phyloP scores from a whole-genome alignment of 1,284 basidiomycete genomes.

The Volvariella surrecta region DNA sequence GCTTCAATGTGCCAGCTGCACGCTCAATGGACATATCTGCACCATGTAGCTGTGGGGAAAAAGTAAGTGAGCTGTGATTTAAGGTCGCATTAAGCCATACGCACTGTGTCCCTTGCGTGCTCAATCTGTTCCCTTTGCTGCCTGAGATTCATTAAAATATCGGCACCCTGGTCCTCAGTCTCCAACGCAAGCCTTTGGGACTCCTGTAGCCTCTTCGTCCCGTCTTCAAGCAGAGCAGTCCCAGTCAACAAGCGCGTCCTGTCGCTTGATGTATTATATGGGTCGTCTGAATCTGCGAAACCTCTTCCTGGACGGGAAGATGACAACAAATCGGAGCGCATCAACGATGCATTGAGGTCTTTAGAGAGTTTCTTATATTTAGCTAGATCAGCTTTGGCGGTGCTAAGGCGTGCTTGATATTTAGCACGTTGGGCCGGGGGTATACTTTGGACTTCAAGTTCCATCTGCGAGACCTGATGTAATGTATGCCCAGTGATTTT shows the following conservation, averaged over 20 bases:
- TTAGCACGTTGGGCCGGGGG: conserved; percentile 74
- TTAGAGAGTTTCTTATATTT: conserved; percentile 75
- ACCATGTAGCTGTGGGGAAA: conserved; percentile 43
- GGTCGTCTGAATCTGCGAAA: conserved; percentile 65
- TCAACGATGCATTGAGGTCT: conserved; percentile 48
- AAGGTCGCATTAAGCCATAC: conserved; percentile 16
- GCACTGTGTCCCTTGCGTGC: conserved; percentile 83
- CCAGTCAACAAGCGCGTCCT: conserved; percentile 75
- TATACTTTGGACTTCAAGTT: conserved; percentile 96
- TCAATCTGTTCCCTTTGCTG: conserved; percentile 94
- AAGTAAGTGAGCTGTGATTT: conserved; percentile 8
- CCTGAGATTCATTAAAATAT: conserved; percentile 83
- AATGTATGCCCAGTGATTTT: not conserved
- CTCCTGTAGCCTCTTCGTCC: conserved; percentile 77
- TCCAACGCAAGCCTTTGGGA: conserved; percentile 91
- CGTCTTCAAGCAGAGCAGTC: conserved; percentile 69
- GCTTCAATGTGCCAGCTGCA: conserved; percentile 65
- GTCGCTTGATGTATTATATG: conserved; percentile 61
- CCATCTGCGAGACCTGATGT: conserved; percentile 94
- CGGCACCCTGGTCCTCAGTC: conserved; percentile 93
- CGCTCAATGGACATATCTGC: conserved; percentile 68
- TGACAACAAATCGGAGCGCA: conserved; percentile 54
- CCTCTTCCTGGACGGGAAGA: conserved; percentile 32
- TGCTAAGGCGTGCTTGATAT: conserved; percentile 66
- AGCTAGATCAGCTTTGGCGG: conserved; percentile 65